A percentile compares a stretch with the other conserved stretches of the same genome.
These are phyloP conservation scores for Aspergillus coremiiformis DNA, from an alignment of 495 filamentous ascomycete species.

Conservation along the genomic window DNA sequence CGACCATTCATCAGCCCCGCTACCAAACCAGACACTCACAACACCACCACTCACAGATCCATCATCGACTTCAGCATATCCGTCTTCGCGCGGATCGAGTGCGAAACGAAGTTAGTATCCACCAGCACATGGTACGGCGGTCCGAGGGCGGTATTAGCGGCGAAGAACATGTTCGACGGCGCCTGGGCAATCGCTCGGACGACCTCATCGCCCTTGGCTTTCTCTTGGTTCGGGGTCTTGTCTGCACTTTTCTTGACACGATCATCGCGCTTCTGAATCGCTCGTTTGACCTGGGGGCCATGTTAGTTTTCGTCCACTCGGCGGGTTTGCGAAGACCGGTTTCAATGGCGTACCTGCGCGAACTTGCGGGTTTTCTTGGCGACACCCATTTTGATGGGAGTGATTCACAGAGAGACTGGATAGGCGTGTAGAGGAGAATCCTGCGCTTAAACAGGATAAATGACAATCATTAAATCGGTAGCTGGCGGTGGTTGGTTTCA, in stretches of 20 bases:
- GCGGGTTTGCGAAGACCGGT: neutral
- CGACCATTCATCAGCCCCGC: constrained; percentile 56
- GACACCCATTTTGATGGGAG: constrained; percentile 45
- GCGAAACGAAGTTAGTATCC: constrained; percentile 88
- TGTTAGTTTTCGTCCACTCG: neutral
- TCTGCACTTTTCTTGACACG: constrained; percentile 45
- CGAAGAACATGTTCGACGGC: constrained; percentile 86
- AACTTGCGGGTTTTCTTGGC: constrained; percentile 62
- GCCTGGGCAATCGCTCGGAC: constrained; percentile 53
- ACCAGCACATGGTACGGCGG: constrained; percentile 82
- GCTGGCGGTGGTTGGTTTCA: neutral
- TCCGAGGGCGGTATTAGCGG: constrained; percentile 82
- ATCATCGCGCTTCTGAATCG: constrained; percentile 56
- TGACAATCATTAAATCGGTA: neutral
- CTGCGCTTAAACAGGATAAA: neutral
- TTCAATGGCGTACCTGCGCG: constrained; percentile 28
- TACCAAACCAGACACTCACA: constrained; percentile 37
- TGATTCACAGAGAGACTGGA: neutral
- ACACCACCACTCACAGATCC: constrained; percentile 46
- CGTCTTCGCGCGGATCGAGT: constrained; percentile 84
- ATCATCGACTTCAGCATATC: constrained; percentile 81
- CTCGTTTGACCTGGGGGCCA: constrained; percentile 46
- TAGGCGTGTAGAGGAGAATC: neutral
- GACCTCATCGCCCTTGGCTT: constrained; percentile 36
- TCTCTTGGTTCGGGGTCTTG: constrained; percentile 32